A percentile compares a stretch with the other conserved stretches of the same genome.
phyloP scores from a whole-genome alignment of 768 basidiomycete genomes.

The Amanita rimosa region DNA sequence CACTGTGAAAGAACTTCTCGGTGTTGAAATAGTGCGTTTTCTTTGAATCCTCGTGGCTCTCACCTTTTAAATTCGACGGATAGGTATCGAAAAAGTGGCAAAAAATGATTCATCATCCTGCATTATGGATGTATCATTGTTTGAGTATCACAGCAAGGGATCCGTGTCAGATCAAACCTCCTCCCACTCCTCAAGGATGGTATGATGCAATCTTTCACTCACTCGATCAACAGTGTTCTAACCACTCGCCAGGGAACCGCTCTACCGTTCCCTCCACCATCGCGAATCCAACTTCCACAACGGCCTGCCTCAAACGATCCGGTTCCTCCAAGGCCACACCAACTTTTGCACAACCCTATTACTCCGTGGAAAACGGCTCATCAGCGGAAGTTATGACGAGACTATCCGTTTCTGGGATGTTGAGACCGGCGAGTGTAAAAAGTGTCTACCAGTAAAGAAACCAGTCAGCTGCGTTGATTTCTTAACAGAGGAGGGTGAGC shows the following conservation, averaged over 20 bases:
- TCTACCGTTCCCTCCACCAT: slow-evolving; percentile 76
- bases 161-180: slow-evolving; percentile 53
- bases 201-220: slow-evolving; percentile 18
- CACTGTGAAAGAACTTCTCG: slow-evolving; percentile 50
- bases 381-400: slow-evolving; percentile 88
- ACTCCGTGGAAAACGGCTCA: slow-evolving; percentile 66
- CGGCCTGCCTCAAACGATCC: slow-evolving; percentile 63
- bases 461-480: slow-evolving; percentile 88
- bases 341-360: slow-evolving; percentile 81
- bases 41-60: background rate
- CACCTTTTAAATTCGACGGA: slow-evolving; percentile 11
- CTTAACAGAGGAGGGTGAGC: slow-evolving; percentile 47
- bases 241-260: slow-evolving; percentile 27
- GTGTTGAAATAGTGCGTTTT: slow-evolving; percentile 37
- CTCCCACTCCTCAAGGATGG: slow-evolving; percentile 63
- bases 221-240: background rate
- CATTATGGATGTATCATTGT: slow-evolving; percentile 71
- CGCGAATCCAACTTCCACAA: slow-evolving; percentile 77
- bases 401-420: slow-evolving; percentile 92
- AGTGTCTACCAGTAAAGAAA: slow-evolving; percentile 76
- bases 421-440: slow-evolving; percentile 47
- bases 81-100: slow-evolving; percentile 38
- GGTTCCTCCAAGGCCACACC: slow-evolving; percentile 76
- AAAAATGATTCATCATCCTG: slow-evolving; percentile 43
- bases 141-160: slow-evolving; percentile 62